Percentiles rank a stretch among this genome's conserved stretches.
Conservation (phyloP, 805 yeast species). For the Candida wancherniae region DNA sequence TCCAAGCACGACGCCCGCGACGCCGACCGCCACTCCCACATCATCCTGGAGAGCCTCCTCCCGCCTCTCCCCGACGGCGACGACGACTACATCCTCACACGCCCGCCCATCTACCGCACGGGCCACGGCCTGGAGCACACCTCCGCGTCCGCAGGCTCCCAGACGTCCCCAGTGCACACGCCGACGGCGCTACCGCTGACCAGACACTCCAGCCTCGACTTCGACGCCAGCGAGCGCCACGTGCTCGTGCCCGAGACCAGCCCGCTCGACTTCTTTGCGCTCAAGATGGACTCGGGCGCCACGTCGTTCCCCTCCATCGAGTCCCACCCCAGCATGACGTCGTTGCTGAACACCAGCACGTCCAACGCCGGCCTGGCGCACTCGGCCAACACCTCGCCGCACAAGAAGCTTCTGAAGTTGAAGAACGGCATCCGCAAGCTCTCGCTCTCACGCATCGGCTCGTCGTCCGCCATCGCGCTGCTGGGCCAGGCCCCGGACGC, state of each 20-base stretch:
- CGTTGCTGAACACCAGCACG: slow-evolving; percentile 1
- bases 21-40: not conserved
- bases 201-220: slow-evolving; percentile 1
- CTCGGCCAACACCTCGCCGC: slow-evolving; percentile 23
- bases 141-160: slow-evolving; percentile 1
- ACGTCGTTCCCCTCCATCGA: slow-evolving; percentile 16
- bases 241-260: slow-evolving; percentile 14
- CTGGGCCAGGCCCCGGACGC: too few species aligned
- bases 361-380: slow-evolving; percentile 5
- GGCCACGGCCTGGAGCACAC: slow-evolving; percentile 1
- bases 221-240: slow-evolving; percentile 3
- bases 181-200: slow-evolving; percentile 3
- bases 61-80: slow-evolving; percentile 22
- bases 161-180: not conserved
- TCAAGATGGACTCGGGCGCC: slow-evolving; percentile 15
- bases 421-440: slow-evolving; percentile 37
- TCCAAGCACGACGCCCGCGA: not conserved
- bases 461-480: slow-evolving; percentile 3
- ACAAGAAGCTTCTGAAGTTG: slow-evolving; percentile 33
- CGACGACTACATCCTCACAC: not conserved
- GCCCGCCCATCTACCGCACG: not conserved
- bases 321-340: slow-evolving; percentile 5
- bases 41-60: slow-evolving; percentile 14
- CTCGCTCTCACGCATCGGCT: slow-evolving; percentile 20
- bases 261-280: slow-evolving; percentile 25